These are phyloP conservation scores for Rhodomyrtus tomentosa DNA, from an alignment of 345 rosid genomes.

Conservation along the genomic window DNA sequence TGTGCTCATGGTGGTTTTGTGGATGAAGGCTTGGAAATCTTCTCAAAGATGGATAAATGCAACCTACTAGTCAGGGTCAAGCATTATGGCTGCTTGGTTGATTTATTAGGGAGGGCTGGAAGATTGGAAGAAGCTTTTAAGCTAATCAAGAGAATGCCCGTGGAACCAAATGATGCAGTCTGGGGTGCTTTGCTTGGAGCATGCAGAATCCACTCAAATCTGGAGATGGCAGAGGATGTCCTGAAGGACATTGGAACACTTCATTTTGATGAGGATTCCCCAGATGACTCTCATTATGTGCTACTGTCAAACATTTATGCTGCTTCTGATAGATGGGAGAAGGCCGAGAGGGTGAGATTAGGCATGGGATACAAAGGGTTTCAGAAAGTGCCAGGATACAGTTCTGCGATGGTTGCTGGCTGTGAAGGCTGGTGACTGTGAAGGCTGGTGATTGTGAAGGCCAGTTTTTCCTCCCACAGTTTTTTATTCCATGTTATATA, in stretches of 20 bases:
- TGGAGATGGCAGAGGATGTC: constrained; percentile 34
- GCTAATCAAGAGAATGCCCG: constrained; percentile 46
- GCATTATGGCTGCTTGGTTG: constrained; percentile 68
- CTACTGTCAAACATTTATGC: constrained; percentile 62
- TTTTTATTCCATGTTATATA: not conserved
- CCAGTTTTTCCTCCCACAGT: not conserved
- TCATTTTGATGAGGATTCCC: constrained; percentile 3
- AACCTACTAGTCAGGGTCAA: constrained; percentile 30
- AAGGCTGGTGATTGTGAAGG: not conserved
- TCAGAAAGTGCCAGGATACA: constrained; percentile 40
- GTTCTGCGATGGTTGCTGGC: constrained; percentile 23
- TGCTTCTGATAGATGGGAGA: constrained; percentile 51
- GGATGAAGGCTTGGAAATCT: constrained; percentile 50
- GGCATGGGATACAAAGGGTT: constrained; percentile 30
- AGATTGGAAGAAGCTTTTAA: constrained; percentile 51
- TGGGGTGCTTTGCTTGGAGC: constrained; percentile 75
- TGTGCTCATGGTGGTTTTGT: constrained; percentile 63
- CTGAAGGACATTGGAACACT: constrained; percentile 18
- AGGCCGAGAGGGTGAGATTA: constrained; percentile 39
- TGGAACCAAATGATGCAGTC: constrained; percentile 53
- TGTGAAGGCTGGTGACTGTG: not conserved
- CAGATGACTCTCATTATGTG: constrained; percentile 29
- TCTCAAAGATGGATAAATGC: constrained; percentile 40
- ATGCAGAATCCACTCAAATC: constrained; percentile 45
- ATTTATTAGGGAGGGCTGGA: constrained; percentile 65